These are phyloP conservation scores for Trichoderma orchidacearum DNA, from an alignment of 495 filamentous ascomycete genomes.

Conservation along the genomic window DNA sequence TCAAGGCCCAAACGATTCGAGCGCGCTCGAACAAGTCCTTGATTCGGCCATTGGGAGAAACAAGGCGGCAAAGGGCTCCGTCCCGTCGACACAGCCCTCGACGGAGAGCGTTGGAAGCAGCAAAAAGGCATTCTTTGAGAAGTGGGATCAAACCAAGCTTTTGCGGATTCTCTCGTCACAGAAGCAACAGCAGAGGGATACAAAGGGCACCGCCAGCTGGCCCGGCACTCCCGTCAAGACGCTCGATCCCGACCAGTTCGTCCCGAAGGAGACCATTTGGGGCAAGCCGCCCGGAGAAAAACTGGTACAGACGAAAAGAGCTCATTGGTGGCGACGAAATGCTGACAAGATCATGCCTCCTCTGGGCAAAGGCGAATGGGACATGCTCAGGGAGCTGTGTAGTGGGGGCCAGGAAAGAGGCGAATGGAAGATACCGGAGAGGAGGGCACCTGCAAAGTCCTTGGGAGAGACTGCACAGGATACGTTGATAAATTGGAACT, in stretches of 20 bases:
- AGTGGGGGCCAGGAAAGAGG: slow-evolving; percentile 32
- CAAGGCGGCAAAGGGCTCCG: background rate
- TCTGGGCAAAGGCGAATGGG: slow-evolving; percentile 51
- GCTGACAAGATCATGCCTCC: slow-evolving; percentile 56
- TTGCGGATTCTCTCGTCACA: slow-evolving; percentile 16
- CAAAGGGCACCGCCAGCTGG: slow-evolving; percentile 4
- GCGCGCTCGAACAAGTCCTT: slow-evolving; percentile 12
- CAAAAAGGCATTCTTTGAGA: slow-evolving; percentile 13
- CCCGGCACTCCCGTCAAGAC: slow-evolving; percentile 26
- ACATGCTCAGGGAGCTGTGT: slow-evolving; percentile 39
- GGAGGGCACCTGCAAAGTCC: slow-evolving; percentile 12
- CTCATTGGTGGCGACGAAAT: slow-evolving; percentile 42
- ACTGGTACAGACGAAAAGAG: slow-evolving; percentile 43
- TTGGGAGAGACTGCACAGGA: background rate
- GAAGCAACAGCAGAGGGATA: slow-evolving; percentile 7
- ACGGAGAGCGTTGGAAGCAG: background rate
- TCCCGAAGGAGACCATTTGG: slow-evolving; percentile 54
- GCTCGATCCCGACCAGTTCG: slow-evolving; percentile 24
- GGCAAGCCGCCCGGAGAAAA: slow-evolving; percentile 37
- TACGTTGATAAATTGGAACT: slow-evolving; percentile 6
- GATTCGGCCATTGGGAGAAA: background rate
- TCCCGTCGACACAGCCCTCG: background rate
- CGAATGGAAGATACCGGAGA: slow-evolving; percentile 13
- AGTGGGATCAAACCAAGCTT: slow-evolving; percentile 24
- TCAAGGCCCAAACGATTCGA: slow-evolving; percentile 5